Evolutionary conservation across 2,329 filamentous ascomycete genomes (phyloP).

Genomic region (Talaromyces sp.): DNA sequence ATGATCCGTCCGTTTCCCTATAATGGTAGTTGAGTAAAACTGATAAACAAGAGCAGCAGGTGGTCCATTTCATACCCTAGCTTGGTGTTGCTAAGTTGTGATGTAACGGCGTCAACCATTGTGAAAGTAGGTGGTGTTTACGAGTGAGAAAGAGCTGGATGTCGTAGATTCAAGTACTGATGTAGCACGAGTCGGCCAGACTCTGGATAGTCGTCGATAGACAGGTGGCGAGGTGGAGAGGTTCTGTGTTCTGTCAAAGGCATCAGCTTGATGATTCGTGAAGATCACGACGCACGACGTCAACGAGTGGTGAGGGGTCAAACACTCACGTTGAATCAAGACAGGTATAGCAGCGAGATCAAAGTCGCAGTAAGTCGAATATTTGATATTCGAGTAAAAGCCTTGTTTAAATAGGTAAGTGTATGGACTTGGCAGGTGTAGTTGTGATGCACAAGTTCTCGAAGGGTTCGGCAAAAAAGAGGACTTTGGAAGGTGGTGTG

Average conservation of each 20-base stretch:
- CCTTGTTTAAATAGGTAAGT: neutral
- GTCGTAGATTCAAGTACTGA: neutral
- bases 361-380: neutral
- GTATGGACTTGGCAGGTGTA: neutral
- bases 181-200: neutral
- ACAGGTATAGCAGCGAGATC: neutral
- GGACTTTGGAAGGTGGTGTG: neutral
- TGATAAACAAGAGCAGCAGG: conserved; percentile 10
- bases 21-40: conserved; percentile 20
- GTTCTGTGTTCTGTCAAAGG: neutral
- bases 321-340: conserved; percentile 2
- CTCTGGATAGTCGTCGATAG: neutral
- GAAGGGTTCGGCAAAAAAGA: conserved; percentile 10
- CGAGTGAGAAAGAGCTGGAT: neutral
- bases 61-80: conserved; percentile 37
- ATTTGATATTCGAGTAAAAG: neutral
- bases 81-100: conserved; percentile 47
- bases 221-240: neutral
- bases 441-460: conserved; percentile 1
- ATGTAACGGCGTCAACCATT: conserved; percentile 47
- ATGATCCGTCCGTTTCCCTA: conserved; percentile 44
- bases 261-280: neutral
- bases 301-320: conserved; percentile 8
- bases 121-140: conserved; percentile 23
- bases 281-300: conserved; percentile 3